Conservation (phyloP, 306 rosid species). For the Trichosanthes truncata region DNA sequence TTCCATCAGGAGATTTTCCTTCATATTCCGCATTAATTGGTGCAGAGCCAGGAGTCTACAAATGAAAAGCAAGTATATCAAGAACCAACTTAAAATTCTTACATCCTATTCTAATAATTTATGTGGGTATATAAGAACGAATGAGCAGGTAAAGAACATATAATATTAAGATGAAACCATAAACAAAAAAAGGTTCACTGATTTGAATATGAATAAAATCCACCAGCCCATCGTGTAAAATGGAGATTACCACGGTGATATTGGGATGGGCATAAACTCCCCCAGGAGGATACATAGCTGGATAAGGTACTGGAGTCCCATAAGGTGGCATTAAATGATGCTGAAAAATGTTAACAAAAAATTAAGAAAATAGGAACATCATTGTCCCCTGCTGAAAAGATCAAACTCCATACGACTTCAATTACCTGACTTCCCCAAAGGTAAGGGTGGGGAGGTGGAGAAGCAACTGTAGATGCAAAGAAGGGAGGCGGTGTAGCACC, state of each 20-base stretch:
- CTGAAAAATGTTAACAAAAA: slow-evolving; percentile 31
- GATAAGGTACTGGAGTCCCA: slow-evolving; percentile 93
- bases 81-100: slow-evolving; percentile 13
- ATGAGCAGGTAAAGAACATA: not conserved
- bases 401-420: not conserved
- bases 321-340: slow-evolving; percentile 85
- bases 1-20: slow-evolving; percentile 64
- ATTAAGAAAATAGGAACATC: not conserved
- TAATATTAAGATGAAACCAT: not conserved
- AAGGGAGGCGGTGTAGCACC: slow-evolving; percentile 89
- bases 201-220: not conserved
- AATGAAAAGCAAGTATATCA: slow-evolving; percentile 12
- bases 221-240: not conserved
- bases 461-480: slow-evolving; percentile 80
- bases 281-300: slow-evolving; percentile 89
- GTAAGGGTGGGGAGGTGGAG: slow-evolving; percentile 87
- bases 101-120: not conserved
- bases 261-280: slow-evolving; percentile 89
- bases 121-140: not conserved
- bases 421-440: slow-evolving; percentile 93
- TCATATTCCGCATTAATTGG: slow-evolving; percentile 41
- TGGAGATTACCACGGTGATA: slow-evolving; percentile 54
- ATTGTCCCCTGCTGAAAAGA: not conserved
- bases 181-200: not conserved
- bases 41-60: slow-evolving; percentile 46